Conservation (phyloP, 2,329 filamentous ascomycete genomes). For the Xylaria sp. region DNA sequence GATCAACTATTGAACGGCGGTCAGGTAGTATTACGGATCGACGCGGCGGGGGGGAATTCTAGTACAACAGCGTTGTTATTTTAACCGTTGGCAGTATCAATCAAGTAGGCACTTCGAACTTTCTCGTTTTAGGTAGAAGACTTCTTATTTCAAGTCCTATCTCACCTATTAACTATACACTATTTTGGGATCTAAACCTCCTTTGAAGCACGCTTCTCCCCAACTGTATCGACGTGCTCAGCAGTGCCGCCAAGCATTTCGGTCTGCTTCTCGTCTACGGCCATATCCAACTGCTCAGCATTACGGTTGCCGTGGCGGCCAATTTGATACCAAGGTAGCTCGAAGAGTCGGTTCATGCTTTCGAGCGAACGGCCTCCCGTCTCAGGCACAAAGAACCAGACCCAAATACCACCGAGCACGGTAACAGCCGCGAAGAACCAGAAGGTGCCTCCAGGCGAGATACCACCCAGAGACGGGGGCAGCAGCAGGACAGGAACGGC, state of each 20-base stretch:
- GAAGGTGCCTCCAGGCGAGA: conserved; percentile 71
- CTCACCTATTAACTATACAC: background rate
- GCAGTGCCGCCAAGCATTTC: conserved; percentile 41
- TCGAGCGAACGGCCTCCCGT: conserved; percentile 70
- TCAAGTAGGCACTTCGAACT: too few relatives aligned
- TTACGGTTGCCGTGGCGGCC: conserved; percentile 62
- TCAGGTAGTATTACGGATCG: too few relatives aligned
- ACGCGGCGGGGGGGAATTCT: too few relatives aligned
- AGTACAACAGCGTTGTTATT: too few relatives aligned
- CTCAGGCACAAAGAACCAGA: conserved; percentile 75
- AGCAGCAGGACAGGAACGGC: conserved; percentile 79
- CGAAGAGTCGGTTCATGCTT: conserved; percentile 74
- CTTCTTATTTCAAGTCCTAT: too few relatives aligned
- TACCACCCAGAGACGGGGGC: conserved; percentile 49
- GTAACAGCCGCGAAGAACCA: conserved; percentile 77
- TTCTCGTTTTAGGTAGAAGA: too few relatives aligned
- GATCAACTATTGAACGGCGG: too few relatives aligned
- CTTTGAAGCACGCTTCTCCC: conserved; percentile 5
- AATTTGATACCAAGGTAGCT: conserved; percentile 76
- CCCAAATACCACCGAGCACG: conserved; percentile 70
- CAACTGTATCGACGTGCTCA: conserved; percentile 44
- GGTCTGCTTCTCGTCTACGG: conserved; percentile 52
- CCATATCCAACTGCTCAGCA: conserved; percentile 54
- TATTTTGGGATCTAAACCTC: conserved; percentile 2
- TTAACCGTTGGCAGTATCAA: too few relatives aligned